Evolutionary conservation across 2,329 filamentous ascomycete species (phyloP).

Genomic region (Cryphonectria radicalis): DNA sequence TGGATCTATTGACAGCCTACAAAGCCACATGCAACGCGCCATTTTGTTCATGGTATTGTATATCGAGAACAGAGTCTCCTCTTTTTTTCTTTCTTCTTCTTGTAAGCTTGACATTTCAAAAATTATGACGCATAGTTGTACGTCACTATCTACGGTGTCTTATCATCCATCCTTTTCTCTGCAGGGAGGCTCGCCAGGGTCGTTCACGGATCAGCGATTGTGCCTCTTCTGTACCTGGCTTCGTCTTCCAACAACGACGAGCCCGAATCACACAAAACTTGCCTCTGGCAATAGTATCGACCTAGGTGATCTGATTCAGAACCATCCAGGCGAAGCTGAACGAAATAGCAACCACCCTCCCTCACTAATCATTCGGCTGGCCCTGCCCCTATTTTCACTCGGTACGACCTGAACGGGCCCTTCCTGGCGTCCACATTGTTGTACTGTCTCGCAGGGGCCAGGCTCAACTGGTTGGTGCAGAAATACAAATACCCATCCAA

Average conservation of each 20-base stretch:
- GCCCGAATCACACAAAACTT: neutral
- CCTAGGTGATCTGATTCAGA: neutral
- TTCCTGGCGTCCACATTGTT: slow-evolving; percentile 42
- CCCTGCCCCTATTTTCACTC: slow-evolving; percentile 41
- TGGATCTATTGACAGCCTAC: neutral
- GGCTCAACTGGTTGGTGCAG: slow-evolving; percentile 45
- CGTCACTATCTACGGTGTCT: neutral
- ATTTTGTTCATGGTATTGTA: neutral
- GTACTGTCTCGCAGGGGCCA: slow-evolving; percentile 43
- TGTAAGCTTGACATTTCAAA: neutral
- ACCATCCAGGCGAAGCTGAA: neutral
- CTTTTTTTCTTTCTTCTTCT: neutral
- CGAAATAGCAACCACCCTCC: neutral
- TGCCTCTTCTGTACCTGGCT: neutral
- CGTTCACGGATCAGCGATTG: neutral
- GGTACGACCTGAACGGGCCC: slow-evolving; percentile 43
- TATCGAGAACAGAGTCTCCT: neutral
- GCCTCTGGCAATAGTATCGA: neutral
- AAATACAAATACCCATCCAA: slow-evolving; percentile 47
- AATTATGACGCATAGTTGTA: neutral
- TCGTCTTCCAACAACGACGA: neutral
- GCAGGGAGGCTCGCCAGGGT: neutral
- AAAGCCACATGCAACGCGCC: neutral
- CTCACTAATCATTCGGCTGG: slow-evolving; percentile 34
- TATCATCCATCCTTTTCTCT: neutral